Conservation (phyloP, 345 rosid genomes). For the Aquilaria malaccensis region DNA sequence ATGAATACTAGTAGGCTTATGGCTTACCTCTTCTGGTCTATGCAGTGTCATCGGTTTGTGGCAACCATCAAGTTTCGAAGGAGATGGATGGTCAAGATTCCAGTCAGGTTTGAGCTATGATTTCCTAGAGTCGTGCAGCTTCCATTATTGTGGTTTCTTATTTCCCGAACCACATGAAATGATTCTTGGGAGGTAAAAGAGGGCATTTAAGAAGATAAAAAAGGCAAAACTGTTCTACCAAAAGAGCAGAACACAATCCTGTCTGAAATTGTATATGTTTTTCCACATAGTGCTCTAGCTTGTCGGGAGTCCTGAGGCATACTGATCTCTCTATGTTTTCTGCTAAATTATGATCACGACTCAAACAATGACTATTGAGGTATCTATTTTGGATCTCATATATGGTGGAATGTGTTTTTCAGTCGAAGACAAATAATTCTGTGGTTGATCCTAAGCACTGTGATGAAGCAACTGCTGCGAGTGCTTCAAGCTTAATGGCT, state of each 20-base stretch:
- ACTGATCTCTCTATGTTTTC: too few relatives aligned
- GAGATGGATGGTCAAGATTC: conserved; percentile 16
- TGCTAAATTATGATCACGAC: background rate
- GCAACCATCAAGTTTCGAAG: conserved; percentile 11
- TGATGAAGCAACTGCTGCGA: conserved; percentile 10
- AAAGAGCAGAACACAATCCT: background rate
- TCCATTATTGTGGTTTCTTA: background rate
- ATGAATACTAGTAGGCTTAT: background rate
- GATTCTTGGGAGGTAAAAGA: too few relatives aligned
- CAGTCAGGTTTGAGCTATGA: conserved; percentile 22
- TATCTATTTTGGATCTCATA: background rate
- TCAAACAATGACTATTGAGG: background rate
- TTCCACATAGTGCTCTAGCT: too few relatives aligned
- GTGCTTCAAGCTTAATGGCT: conserved; percentile 13
- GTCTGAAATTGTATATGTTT: too few relatives aligned
- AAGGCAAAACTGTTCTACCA: background rate
- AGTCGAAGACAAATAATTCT: conserved; percentile 4
- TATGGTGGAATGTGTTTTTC: background rate
- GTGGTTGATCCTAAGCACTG: background rate
- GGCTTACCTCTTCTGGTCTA: conserved; percentile 6
- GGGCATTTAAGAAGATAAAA: too few relatives aligned
- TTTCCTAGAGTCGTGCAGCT: background rate
- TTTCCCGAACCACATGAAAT: background rate
- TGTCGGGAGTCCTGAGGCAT: too few relatives aligned
- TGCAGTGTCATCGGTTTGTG: conserved; percentile 21